Percentiles rank a stretch among this genome's conserved stretches.
phyloP scores from a whole-genome alignment of 73 alveolate species.

The Paramecium octaurelia region DNA sequence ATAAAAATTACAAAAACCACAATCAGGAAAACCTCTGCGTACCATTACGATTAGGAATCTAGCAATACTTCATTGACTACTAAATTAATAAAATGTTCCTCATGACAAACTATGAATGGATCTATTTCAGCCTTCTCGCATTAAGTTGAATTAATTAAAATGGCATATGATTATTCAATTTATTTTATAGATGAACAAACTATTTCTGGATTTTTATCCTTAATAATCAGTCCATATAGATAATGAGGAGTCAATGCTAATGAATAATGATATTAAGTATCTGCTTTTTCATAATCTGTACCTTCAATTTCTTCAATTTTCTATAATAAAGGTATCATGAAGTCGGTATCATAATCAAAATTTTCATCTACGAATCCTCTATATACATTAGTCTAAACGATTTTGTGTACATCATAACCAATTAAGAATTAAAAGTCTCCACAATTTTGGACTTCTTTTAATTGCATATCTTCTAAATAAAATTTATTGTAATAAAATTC shows the following conservation, averaged over 20 bases:
- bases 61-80: conserved; percentile 19
- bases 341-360: conserved; percentile 7
- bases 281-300: background rate
- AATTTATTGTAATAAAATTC: conserved; percentile 16
- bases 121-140: background rate
- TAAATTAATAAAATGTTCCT: background rate
- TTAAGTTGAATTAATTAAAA: background rate
- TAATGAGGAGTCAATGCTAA: background rate
- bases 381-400: background rate
- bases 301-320: background rate
- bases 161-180: background rate
- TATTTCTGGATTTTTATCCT: background rate
- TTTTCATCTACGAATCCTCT: background rate
- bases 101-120: conserved; percentile 19
- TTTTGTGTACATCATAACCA: conserved; percentile 40
- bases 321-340: background rate
- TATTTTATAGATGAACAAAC: background rate
- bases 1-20: background rate
- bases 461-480: conserved; percentile 18
- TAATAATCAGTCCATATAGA: background rate
- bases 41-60: background rate
- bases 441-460: background rate
- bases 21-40: background rate
- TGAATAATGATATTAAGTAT: background rate
- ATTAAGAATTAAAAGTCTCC: background rate